These are phyloP conservation scores for Danielozyma ontarioensis DNA, from an alignment of 805 yeast species.

Conservation along the genomic window DNA sequence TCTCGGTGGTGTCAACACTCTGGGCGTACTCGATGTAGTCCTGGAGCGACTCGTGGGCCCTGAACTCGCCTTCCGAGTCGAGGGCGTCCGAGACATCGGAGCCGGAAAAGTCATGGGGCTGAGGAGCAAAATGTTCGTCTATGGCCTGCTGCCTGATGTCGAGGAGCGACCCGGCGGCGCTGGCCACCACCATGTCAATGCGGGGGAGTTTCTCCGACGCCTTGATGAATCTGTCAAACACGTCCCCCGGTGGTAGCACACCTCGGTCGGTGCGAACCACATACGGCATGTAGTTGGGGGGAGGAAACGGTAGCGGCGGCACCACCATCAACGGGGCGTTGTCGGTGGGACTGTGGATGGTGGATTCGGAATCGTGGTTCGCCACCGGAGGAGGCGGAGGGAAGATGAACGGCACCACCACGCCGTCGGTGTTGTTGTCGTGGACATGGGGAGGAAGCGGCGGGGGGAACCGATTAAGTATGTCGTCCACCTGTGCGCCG, in stretches of 20 bases:
- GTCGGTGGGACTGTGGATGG: no score
- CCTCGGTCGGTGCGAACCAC: conserved; percentile 34
- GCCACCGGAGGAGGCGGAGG: conserved; percentile 36
- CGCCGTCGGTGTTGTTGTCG: conserved; percentile 14
- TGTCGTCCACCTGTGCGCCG: conserved; percentile 17
- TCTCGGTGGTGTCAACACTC: conserved; percentile 18
- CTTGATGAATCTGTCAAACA: conserved; percentile 28
- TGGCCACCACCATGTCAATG: conserved; percentile 41
- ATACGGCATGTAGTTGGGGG: conserved; percentile 41
- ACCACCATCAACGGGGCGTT: conserved; percentile 7
- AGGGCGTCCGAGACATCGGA: conserved; percentile 4
- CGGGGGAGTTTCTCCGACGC: conserved; percentile 34
- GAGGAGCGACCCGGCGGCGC: conserved; percentile 40
- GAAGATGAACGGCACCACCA: conserved; percentile 40
- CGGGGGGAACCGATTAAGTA: conserved; percentile 30
- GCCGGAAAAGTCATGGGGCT: conserved; percentile 10
- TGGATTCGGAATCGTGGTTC: conserved; percentile 5
- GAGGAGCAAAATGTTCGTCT: conserved; percentile 26
- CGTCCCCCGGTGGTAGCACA: conserved; percentile 30
- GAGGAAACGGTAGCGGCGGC: conserved; percentile 43
- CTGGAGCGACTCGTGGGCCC: conserved; percentile 12
- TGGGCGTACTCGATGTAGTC: conserved; percentile 20
- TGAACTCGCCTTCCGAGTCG: conserved; percentile 7
- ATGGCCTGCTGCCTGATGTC: conserved; percentile 31
- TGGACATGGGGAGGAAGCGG: conserved; percentile 29